Evolutionary conservation across 306 rosid genomes (phyloP).

Genomic region (Ochetophila trinervis): DNA sequence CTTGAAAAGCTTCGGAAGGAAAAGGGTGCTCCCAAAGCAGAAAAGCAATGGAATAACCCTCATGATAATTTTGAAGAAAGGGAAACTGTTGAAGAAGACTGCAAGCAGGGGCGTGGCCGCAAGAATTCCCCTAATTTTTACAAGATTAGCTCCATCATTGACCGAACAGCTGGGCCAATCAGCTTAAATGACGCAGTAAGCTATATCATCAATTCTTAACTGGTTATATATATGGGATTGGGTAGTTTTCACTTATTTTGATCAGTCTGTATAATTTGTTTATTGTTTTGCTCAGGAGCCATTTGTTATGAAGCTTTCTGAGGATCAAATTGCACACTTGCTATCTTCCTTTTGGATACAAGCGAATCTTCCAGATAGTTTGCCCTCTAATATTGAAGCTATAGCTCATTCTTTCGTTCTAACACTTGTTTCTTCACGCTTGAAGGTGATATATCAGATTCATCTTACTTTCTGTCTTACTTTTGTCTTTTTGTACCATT

Average conservation of each 20-base stretch:
- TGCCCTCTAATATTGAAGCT: slow-evolving; percentile 88
- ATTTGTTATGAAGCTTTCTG: slow-evolving; percentile 66
- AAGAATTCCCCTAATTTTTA: slow-evolving; percentile 66
- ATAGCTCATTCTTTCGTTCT: slow-evolving; percentile 70
- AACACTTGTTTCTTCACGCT: slow-evolving; percentile 60
- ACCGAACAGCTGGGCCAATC: slow-evolving; percentile 53
- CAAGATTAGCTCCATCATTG: slow-evolving; percentile 65
- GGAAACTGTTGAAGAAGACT: slow-evolving; percentile 49
- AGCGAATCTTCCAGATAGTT: slow-evolving; percentile 74
- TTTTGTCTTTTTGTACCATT: background rate
- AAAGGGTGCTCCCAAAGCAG: slow-evolving; percentile 49
- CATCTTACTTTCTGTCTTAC: background rate
- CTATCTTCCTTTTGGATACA: slow-evolving; percentile 93
- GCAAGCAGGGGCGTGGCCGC: slow-evolving; percentile 58
- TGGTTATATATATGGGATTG: slow-evolving; percentile 13
- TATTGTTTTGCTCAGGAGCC: slow-evolving; percentile 64
- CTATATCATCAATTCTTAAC: slow-evolving; percentile 15
- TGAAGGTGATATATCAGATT: slow-evolving; percentile 50
- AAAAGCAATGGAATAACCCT: slow-evolving; percentile 33
- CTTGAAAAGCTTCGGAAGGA: slow-evolving; percentile 89
- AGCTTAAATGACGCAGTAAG: slow-evolving; percentile 59
- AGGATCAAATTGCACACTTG: slow-evolving; percentile 84
- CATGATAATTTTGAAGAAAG: slow-evolving; percentile 50
- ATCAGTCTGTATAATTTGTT: slow-evolving; percentile 6
- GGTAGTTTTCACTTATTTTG: slow-evolving; percentile 8